These are phyloP conservation scores for Podospora pseudoanserina DNA, from an alignment of 495 filamentous ascomycete species.

Conservation along the genomic window DNA sequence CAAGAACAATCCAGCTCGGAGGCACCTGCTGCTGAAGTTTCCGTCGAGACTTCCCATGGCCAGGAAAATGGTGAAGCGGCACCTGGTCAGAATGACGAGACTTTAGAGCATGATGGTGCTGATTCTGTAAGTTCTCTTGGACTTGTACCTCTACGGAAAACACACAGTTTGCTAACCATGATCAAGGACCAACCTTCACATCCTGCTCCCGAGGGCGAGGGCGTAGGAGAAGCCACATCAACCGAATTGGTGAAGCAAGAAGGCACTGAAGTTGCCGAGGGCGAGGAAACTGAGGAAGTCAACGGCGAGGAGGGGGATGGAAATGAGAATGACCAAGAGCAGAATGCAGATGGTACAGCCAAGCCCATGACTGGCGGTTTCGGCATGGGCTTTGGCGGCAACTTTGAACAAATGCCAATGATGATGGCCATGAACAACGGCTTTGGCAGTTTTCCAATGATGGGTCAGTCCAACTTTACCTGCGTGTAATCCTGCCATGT, in stretches of 20 bases:
- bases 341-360: conserved; percentile 35
- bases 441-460: conserved; percentile 69
- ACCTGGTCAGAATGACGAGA: conserved; percentile 10
- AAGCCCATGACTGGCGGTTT: conserved; percentile 54
- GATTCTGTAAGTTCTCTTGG: conserved; percentile 11
- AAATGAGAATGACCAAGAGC: conserved; percentile 33
- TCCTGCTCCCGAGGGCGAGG: conserved; percentile 10
- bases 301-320: conserved; percentile 33
- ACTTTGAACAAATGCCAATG: conserved; percentile 70
- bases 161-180: conserved; percentile 17
- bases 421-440: conserved; percentile 68
- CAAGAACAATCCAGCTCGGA: conserved; percentile 7
- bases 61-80: conserved; percentile 27
- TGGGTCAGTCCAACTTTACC: conserved; percentile 61
- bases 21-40: conserved; percentile 12
- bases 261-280: conserved; percentile 26
- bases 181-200: conserved; percentile 15
- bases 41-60: conserved; percentile 18
- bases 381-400: conserved; percentile 59
- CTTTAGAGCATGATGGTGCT: background rate
- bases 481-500: background rate
- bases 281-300: conserved; percentile 20
- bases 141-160: background rate
- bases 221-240: conserved; percentile 9
- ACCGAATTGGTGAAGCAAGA: conserved; percentile 13